Evolutionary conservation across 306 rosid species (phyloP), one percentile per base, ranked within the genome.

Genomic region (Cicer pinnatifidum): DNA sequence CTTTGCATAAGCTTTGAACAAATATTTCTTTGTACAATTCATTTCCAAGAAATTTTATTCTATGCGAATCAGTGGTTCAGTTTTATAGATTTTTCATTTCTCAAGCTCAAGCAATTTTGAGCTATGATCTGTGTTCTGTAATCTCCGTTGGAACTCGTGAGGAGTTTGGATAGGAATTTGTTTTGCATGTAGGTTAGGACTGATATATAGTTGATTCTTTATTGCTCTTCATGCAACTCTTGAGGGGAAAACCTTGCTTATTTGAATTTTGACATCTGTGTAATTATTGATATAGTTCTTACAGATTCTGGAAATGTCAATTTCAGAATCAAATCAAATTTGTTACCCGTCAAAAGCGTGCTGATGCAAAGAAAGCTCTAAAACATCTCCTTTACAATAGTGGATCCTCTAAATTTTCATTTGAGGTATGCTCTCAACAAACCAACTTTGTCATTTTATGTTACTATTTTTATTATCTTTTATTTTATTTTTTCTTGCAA

Each of bases 341-440:
- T 67, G 83, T 84, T 68, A 82, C 82, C 52, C 96, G 87, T 77
- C 86, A 94, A 77, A 94, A 83, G 85, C 97, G 91, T 67, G 88
- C 92, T 63, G 97, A 94, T 79, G 71, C 97, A 68, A 91, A 91
- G 87, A 94, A 87, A 87, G 97, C 96, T 46, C 78, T 91, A 53
- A 89, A 94, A 65, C 72, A 79, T 86, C 92, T 91, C 60, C 91
- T 91, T 67, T 85, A 74, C 83, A 88, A 68, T 69, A 70, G 84
- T 75, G 97, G 96, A 41, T 64, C 86, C 82, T 80, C 89, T 23
- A 83, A 73, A 66, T 44, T 62, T 78, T 69, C 83, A 46, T 82
- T 83, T 72, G 81, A 51, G 90, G 92, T 85, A 85, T 63, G 71
- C 44, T 75, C 69, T 71, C 71, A 46, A 41, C 56, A 8, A 71